Percentiles rank a stretch among this genome's conserved stretches.
Conservation (phyloP, 1,284 basidiomycete species). For the Papiliotrema terrestris region DNA sequence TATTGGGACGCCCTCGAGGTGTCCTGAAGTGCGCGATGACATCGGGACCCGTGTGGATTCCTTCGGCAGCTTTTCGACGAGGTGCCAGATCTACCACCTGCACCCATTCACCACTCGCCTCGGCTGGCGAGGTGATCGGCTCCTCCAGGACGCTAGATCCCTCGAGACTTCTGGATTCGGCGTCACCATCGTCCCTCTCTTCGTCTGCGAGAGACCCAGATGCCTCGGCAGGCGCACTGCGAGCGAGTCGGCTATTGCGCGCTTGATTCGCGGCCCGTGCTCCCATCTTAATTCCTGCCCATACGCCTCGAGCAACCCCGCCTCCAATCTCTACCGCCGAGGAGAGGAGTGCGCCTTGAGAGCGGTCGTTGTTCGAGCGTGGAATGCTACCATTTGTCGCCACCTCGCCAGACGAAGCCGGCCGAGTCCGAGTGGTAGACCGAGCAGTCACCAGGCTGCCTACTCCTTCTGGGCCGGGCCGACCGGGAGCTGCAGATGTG, state of each 20-base stretch:
- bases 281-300: constrained; percentile 44
- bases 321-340: constrained; percentile 44
- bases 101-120: constrained; percentile 32
- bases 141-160: constrained; percentile 19
- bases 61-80: neutral
- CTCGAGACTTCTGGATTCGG: constrained; percentile 12
- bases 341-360: constrained; percentile 27
- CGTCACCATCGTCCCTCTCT: constrained; percentile 8
- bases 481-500: constrained; percentile 22
- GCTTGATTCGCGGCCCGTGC: constrained; percentile 30
- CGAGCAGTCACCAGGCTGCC: constrained; percentile 32
- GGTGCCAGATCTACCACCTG: constrained; percentile 39
- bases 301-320: constrained; percentile 42
- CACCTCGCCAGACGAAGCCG: neutral
- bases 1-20: constrained; percentile 18
- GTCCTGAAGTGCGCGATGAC: constrained; percentile 42
- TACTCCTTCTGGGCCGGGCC: constrained; percentile 27
- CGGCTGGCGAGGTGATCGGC: neutral
- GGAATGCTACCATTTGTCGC: neutral
- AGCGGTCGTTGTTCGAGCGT: neutral
- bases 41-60: neutral
- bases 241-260: constrained; percentile 27
- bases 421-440: constrained; percentile 1
- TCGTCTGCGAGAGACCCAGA: constrained; percentile 16
- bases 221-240: constrained; percentile 33